These are phyloP conservation scores for Amanita brunnescens DNA, from an alignment of 768 basidiomycete species.

Conservation along the genomic window DNA sequence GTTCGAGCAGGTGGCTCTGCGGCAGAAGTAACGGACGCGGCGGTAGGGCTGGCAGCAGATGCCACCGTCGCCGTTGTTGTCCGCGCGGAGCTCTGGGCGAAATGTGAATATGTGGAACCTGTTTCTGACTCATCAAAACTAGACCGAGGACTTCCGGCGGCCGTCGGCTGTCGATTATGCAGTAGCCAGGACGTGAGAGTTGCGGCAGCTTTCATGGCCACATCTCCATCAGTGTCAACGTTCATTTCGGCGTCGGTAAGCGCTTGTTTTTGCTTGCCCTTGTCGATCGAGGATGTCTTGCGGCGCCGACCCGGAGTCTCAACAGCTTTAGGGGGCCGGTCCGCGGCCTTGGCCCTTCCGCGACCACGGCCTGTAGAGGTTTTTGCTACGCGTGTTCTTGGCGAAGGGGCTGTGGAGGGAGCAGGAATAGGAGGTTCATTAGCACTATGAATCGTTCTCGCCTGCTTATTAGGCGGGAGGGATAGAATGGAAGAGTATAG, in stretches of 20 bases:
- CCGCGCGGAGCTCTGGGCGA: constrained; percentile 58
- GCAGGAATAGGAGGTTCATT: constrained; percentile 58
- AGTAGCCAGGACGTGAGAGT: constrained; percentile 67
- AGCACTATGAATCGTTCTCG: constrained; percentile 72
- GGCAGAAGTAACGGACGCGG: constrained; percentile 24
- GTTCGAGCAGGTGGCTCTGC: constrained; percentile 24
- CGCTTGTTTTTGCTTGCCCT: constrained; percentile 41
- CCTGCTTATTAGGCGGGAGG: constrained; percentile 66
- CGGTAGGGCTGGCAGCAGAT: constrained; percentile 29
- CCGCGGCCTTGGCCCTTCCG: constrained; percentile 19
- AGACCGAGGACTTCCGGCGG: constrained; percentile 56
- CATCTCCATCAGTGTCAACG: constrained; percentile 43
- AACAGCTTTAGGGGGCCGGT: constrained; percentile 22
- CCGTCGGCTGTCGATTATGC: constrained; percentile 50
- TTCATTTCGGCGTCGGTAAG: constrained; percentile 29
- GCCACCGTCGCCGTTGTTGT: constrained; percentile 34
- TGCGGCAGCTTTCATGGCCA: constrained; percentile 79
- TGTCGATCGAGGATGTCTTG: constrained; percentile 31
- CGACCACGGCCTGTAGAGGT: constrained; percentile 26
- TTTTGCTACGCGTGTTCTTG: constrained; percentile 31
- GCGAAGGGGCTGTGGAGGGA: constrained; percentile 36
- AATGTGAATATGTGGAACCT: constrained; percentile 54
- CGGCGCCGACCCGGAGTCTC: constrained; percentile 34
- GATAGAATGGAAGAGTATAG: constrained; percentile 71
- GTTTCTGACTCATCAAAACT: constrained; percentile 64